Conservation (phyloP, 495 filamentous ascomycete species). For the Tirmania nivea region DNA sequence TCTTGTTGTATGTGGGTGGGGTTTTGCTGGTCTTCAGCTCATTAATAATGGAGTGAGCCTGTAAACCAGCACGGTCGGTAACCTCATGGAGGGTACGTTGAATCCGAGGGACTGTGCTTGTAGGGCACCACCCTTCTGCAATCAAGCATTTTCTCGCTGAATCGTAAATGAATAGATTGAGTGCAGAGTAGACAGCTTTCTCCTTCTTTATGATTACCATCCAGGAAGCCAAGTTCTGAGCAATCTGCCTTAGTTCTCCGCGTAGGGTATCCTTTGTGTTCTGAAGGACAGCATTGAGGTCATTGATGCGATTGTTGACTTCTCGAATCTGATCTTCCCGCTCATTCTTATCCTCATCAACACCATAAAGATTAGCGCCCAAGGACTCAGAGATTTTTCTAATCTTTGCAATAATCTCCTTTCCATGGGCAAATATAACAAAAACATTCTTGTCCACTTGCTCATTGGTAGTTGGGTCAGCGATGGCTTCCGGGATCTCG, state of each 20-base stretch:
- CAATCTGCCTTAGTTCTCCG: constrained; percentile 80
- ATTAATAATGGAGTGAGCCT: constrained; percentile 92
- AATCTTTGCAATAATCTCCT: constrained; percentile 95
- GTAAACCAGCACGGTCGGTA: constrained; percentile 79
- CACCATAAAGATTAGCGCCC: constrained; percentile 80
- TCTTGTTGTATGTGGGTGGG: constrained; percentile 85
- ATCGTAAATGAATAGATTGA: constrained; percentile 94
- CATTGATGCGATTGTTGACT: constrained; percentile 75
- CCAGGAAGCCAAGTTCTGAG: constrained; percentile 74
- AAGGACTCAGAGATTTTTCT: constrained; percentile 95
- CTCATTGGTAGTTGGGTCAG: constrained; percentile 82
- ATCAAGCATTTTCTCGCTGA: constrained; percentile 87
- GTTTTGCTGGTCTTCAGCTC: constrained; percentile 91
- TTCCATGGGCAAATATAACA: constrained; percentile 96
- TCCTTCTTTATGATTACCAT: constrained; percentile 95
- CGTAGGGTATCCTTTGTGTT: constrained; percentile 95
- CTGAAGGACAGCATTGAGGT: constrained; percentile 70
- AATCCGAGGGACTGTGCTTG: constrained; percentile 70
- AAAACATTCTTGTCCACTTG: constrained; percentile 91
- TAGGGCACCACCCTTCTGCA: constrained; percentile 92
- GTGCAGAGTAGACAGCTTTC: constrained; percentile 90
- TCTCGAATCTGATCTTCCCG: constrained; percentile 88
- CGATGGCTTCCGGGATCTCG: constrained; percentile 84
- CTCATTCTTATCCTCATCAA: constrained; percentile 90
- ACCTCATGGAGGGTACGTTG: constrained; percentile 94